Percentiles rank a stretch among this genome's conserved stretches.
phyloP scores from a whole-genome alignment of 192 early-diverging fungal species.

The Bifiguratus adelaidae region DNA sequence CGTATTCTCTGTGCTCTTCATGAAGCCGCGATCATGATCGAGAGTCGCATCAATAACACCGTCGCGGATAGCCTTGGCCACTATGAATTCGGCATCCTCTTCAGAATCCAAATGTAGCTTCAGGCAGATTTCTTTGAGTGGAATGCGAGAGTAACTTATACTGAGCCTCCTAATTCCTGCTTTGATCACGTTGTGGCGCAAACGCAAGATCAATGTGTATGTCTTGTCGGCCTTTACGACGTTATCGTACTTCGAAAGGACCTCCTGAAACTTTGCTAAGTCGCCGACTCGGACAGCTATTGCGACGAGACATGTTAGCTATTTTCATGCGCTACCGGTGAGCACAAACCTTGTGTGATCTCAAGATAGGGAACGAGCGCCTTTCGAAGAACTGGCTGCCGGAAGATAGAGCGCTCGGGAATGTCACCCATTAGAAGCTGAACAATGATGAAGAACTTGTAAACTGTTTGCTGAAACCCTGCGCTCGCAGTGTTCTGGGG shows the following conservation, averaged over 20 bases:
- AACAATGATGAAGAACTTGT: constrained; percentile 95
- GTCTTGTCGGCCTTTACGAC: constrained; percentile 84
- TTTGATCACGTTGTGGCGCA: constrained; percentile 99
- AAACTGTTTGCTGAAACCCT: constrained; percentile 90
- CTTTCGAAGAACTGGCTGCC: constrained; percentile 75
- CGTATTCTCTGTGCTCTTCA: constrained; percentile 86
- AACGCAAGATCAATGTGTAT: constrained; percentile 81
- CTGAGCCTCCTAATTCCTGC: constrained; percentile 96
- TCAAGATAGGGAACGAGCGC: constrained; percentile 87
- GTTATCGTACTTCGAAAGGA: constrained; percentile 56
- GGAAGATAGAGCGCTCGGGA: constrained; percentile 89
- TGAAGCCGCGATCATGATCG: constrained; percentile 87
- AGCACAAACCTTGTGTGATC: constrained; percentile 68
- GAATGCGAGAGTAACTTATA: constrained; percentile 92
- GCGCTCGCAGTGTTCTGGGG: constrained; percentile 76
- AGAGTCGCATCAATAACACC: constrained; percentile 98
- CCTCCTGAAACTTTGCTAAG: constrained; percentile 86
- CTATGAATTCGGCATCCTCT: constrained; percentile 98
- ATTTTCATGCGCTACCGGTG: background rate
- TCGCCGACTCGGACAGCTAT: constrained; percentile 91
- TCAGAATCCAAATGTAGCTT: constrained; percentile 97
- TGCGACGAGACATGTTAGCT: background rate
- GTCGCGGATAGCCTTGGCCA: constrained; percentile 96
- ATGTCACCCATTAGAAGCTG: constrained; percentile 99
- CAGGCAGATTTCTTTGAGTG: constrained; percentile 90